Conservation (phyloP, 108 stramenopile genomes). For the Pseudonitzschia multistriata region DNA sequence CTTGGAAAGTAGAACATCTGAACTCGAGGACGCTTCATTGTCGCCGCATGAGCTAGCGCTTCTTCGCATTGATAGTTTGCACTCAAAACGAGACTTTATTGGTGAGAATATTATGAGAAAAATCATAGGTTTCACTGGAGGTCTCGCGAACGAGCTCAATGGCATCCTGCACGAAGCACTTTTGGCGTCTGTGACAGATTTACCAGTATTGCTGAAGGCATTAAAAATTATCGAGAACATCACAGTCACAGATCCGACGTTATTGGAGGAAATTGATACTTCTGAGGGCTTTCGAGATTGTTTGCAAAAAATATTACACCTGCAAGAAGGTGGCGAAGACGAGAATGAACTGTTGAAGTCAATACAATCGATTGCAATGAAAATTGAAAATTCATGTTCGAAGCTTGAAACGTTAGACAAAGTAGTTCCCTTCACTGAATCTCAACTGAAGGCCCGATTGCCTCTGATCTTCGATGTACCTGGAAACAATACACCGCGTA, state of each 20-base stretch:
- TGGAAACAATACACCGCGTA: background rate
- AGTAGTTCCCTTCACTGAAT: constrained; percentile 1
- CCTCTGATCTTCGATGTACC: background rate
- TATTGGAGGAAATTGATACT: constrained; percentile 1
- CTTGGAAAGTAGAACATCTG: background rate
- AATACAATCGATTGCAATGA: background rate
- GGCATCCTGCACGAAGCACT: background rate
- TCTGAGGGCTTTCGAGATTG: background rate
- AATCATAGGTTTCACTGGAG: background rate
- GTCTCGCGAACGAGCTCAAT: constrained; percentile 6
- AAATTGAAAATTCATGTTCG: constrained; percentile 8
- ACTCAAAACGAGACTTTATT: background rate
- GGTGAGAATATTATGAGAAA: background rate
- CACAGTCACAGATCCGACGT: background rate
- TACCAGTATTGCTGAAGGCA: background rate
- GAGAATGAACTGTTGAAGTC: background rate
- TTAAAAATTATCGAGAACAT: constrained; percentile 11
- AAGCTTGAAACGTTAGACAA: constrained; percentile 1
- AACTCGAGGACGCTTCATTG: constrained; percentile 2
- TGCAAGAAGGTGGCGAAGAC: background rate
- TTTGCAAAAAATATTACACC: background rate
- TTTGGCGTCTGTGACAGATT: background rate
- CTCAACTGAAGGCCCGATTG: background rate
- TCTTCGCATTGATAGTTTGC: constrained; percentile 4
- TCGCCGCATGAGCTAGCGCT: constrained; percentile 2